Evolutionary conservation across 305 asterid genomes (phyloP).

Genomic region (Fraxinus sp.): DNA sequence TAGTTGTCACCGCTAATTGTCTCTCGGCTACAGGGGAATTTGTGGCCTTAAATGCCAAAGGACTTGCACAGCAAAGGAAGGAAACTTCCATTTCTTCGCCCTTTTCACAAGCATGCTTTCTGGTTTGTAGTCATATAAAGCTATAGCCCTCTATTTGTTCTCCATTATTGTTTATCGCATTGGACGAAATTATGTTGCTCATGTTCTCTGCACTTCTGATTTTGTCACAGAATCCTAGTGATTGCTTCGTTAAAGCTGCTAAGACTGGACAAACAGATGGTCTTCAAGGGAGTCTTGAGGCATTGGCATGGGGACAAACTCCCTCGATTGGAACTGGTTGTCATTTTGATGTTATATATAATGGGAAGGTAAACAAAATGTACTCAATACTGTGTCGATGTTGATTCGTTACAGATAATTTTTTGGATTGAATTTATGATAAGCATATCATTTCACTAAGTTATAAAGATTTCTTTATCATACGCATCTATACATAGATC

Average conservation of each 20-base stretch:
- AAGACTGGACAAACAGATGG: slow-evolving; percentile 46
- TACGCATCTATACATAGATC: not conserved
- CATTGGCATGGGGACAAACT: slow-evolving; percentile 64
- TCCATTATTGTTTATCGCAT: slow-evolving; percentile 2
- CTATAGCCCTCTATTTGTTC: slow-evolving; percentile 7
- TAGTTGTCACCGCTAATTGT: slow-evolving; percentile 71
- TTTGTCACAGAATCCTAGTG: slow-evolving; percentile 51
- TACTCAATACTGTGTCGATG: slow-evolving; percentile 8
- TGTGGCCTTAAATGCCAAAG: slow-evolving; percentile 63
- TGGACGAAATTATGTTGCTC: slow-evolving; percentile 13
- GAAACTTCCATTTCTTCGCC: slow-evolving; percentile 56
- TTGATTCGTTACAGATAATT: not conserved
- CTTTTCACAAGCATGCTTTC: slow-evolving; percentile 72
- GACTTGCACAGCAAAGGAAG: slow-evolving; percentile 76
- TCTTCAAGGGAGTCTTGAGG: slow-evolving; percentile 60
- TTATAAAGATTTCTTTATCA: not conserved
- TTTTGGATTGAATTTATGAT: not conserved
- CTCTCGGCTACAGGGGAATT: slow-evolving; percentile 78
- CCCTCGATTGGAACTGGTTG: slow-evolving; percentile 59
- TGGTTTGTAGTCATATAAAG: slow-evolving; percentile 46
- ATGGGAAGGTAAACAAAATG: slow-evolving; percentile 51
- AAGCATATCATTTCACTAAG: not conserved
- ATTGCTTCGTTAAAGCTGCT: slow-evolving; percentile 54
- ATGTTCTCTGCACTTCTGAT: slow-evolving; percentile 10
- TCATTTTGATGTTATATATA: slow-evolving; percentile 43